Conservation (phyloP, 148 eudicot genomes). For the Vaccinium macrocarpon region DNA sequence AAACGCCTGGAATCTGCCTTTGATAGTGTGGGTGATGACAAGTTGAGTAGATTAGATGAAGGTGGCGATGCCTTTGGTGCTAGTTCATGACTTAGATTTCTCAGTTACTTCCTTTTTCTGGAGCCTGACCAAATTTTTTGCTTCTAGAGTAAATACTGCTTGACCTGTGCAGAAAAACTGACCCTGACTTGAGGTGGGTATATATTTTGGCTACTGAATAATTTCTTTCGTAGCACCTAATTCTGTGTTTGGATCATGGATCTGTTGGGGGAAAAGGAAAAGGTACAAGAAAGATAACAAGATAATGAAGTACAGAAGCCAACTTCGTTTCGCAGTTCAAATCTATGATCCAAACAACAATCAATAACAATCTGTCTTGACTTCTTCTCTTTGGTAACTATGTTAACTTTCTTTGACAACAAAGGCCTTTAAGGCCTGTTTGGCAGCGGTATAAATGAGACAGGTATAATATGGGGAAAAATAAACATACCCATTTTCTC, state of each 20-base stretch:
- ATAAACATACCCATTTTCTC: too few species aligned
- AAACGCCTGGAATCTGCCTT: conserved; percentile 17
- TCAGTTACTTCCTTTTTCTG: too few species aligned
- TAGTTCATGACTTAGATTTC: neutral
- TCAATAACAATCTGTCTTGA: too few species aligned
- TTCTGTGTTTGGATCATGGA: neutral
- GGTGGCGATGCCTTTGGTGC: conserved; percentile 5
- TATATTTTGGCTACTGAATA: neutral
- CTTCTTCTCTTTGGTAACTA: neutral
- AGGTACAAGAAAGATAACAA: neutral
- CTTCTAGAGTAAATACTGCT: too few species aligned
- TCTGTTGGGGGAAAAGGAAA: neutral
- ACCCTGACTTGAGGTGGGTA: neutral
- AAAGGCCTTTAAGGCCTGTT: neutral
- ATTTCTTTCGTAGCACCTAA: neutral
- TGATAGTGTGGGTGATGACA: neutral
- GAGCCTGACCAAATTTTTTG: too few species aligned
- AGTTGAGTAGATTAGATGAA: conserved; percentile 9
- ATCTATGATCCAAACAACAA: neutral
- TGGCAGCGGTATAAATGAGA: too few species aligned
- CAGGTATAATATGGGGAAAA: too few species aligned
- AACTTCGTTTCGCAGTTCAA: neutral
- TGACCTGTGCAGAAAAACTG: too few species aligned
- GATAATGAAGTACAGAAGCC: neutral
- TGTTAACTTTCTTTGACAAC: neutral